phyloP scores from a whole-genome alignment of 805 yeast genomes.

The Starmerella apis region DNA sequence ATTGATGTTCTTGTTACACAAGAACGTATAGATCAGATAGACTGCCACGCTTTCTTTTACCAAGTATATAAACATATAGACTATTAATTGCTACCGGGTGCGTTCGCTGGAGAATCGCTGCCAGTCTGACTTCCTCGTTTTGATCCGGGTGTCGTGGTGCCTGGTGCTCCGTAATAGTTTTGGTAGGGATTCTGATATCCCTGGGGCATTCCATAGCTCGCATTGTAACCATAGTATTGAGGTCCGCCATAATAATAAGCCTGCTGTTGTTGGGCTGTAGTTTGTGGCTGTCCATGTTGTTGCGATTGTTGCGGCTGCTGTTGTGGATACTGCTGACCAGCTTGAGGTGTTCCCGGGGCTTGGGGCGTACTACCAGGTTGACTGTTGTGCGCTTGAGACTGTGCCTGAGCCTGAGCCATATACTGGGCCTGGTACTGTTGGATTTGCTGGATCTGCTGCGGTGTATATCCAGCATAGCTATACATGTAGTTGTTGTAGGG shows the following conservation, averaged over 20 bases:
- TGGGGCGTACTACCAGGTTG: no score
- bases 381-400: no score
- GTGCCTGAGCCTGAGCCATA: neutral
- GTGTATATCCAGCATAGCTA: constrained; percentile 6
- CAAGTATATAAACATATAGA: no score
- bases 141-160: neutral
- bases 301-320: neutral
- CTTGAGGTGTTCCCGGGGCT: constrained; percentile 1
- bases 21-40: no score
- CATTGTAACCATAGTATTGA: neutral
- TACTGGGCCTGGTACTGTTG: constrained; percentile 1
- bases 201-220: neutral
- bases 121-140: neutral
- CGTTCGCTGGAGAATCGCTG: neutral
- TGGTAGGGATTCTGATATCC: neutral
- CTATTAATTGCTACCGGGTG: neutral
- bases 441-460: constrained; percentile 4
- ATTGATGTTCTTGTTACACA: no score
- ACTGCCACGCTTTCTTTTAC: no score
- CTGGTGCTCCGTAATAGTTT: neutral
- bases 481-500: neutral
- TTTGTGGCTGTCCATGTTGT: neutral
- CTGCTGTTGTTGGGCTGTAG: neutral
- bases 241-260: neutral
- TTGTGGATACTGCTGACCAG: neutral